A percentile compares a stretch with the other conserved stretches of the same genome.
phyloP scores from a whole-genome alignment of 352 stramenopile species.

The Phytophthora uliginosa region DNA sequence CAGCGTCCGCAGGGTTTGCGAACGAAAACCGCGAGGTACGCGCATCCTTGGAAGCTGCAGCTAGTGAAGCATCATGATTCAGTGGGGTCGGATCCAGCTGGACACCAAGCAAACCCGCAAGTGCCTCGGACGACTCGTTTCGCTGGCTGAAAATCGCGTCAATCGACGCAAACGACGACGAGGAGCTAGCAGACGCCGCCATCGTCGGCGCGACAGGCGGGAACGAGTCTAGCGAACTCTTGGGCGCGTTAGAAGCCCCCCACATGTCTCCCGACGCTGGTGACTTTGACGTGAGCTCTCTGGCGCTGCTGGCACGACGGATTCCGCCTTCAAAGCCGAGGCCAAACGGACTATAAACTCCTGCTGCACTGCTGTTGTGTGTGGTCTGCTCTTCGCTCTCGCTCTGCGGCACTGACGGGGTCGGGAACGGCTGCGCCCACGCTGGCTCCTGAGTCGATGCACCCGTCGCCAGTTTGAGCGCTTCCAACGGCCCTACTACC shows the following conservation, averaged over 20 bases:
- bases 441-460: constrained; percentile 71
- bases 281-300: constrained; percentile 28
- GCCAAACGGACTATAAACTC: constrained; percentile 80
- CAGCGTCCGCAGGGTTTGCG: constrained; percentile 59
- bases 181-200: constrained; percentile 31
- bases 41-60: constrained; percentile 44
- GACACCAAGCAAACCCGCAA: constrained; percentile 73
- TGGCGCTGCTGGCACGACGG: constrained; percentile 40
- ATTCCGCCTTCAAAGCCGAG: constrained; percentile 80
- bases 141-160: constrained; percentile 87
- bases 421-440: constrained; percentile 80
- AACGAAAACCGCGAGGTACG: constrained; percentile 87
- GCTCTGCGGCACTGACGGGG: constrained; percentile 43
- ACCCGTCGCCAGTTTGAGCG: constrained; percentile 72
- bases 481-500: constrained; percentile 72
- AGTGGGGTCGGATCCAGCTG: constrained; percentile 62
- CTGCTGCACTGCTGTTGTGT: constrained; percentile 20
- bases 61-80: constrained; percentile 42
- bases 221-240: constrained; percentile 28
- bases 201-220: constrained; percentile 17
- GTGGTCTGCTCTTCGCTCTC: constrained; percentile 43
- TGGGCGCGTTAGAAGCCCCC: constrained; percentile 30
- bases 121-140: constrained; percentile 77
- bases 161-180: constrained; percentile 83
- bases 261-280: constrained; percentile 31